Evolutionary conservation across 164 flowering plant genomes (phyloP).

Genomic region (Echeveria elegans): DNA sequence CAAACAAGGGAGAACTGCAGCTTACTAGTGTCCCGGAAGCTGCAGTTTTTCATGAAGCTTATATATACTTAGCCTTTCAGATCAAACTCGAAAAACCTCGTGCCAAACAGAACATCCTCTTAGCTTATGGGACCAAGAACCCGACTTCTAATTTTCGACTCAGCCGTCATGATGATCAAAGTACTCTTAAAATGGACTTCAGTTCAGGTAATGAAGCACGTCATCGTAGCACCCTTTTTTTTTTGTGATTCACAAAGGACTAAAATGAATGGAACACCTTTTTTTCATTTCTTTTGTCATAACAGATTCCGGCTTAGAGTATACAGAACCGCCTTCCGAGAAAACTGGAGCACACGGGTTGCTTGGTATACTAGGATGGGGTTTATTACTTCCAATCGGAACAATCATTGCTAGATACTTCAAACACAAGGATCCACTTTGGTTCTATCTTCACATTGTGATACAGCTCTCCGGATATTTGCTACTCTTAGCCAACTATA

Average conservation of each 20-base stretch:
- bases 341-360: constrained; percentile 41
- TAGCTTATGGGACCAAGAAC: constrained; percentile 42
- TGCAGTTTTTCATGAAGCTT: constrained; percentile 45
- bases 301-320: neutral
- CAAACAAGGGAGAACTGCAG: constrained; percentile 55
- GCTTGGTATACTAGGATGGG: constrained; percentile 69
- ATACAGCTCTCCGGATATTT: constrained; percentile 61
- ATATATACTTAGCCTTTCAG: constrained; percentile 82
- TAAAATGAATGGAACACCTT: neutral
- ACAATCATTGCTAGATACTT: constrained; percentile 71
- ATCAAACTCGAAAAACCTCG: constrained; percentile 29
- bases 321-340: neutral
- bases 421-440: constrained; percentile 58
- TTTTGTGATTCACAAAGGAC: too few relatives aligned
- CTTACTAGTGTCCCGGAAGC: constrained; percentile 43
- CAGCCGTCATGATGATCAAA: constrained; percentile 55
- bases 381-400: constrained; percentile 69
- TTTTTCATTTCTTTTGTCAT: neutral
- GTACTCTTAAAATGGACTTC: constrained; percentile 33
- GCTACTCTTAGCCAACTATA: constrained; percentile 40
- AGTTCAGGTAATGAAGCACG: neutral
- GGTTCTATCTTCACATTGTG: constrained; percentile 69
- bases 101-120: constrained; percentile 33
- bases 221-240: neutral
- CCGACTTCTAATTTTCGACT: constrained; percentile 37